phyloP scores from a whole-genome alignment of 352 stramenopile species.

The Phytophthora pinifolia region DNA sequence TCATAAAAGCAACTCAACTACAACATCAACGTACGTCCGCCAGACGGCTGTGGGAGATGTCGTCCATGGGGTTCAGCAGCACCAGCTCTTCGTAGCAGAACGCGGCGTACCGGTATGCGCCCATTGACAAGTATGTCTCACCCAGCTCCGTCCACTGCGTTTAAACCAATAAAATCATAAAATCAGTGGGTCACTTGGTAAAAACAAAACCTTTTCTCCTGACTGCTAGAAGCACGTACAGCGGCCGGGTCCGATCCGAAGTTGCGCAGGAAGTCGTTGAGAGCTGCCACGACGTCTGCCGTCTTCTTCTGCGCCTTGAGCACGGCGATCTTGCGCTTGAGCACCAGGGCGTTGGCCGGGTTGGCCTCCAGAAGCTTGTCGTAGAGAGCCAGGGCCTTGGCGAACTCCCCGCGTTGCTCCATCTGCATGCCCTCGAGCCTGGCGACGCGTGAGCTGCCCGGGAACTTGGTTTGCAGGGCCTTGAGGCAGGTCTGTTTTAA shows the following conservation, averaged over 20 bases:
- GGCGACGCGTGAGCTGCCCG: slow-evolving; percentile 56
- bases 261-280: slow-evolving; percentile 60
- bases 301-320: slow-evolving; percentile 69
- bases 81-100: slow-evolving; percentile 82
- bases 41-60: slow-evolving; percentile 61
- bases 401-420: slow-evolving; percentile 56
- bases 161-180: neutral
- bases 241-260: slow-evolving; percentile 59
- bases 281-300: slow-evolving; percentile 45
- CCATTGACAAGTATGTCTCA: slow-evolving; percentile 55
- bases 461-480: slow-evolving; percentile 57
- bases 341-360: slow-evolving; percentile 55
- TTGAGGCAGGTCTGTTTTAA: slow-evolving; percentile 34
- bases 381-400: slow-evolving; percentile 59
- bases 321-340: slow-evolving; percentile 67
- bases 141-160: slow-evolving; percentile 61
- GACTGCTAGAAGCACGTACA: too few relatives aligned
- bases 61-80: slow-evolving; percentile 67
- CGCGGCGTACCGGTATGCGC: slow-evolving; percentile 54
- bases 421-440: slow-evolving; percentile 61
- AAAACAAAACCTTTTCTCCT: too few relatives aligned
- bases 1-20: neutral
- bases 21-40: slow-evolving; percentile 46
- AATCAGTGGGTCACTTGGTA: slow-evolving; percentile 8
- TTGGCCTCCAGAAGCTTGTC: slow-evolving; percentile 58